Conservation (phyloP, 2,329 filamentous ascomycete genomes). For the Bipolaris oryzae region DNA sequence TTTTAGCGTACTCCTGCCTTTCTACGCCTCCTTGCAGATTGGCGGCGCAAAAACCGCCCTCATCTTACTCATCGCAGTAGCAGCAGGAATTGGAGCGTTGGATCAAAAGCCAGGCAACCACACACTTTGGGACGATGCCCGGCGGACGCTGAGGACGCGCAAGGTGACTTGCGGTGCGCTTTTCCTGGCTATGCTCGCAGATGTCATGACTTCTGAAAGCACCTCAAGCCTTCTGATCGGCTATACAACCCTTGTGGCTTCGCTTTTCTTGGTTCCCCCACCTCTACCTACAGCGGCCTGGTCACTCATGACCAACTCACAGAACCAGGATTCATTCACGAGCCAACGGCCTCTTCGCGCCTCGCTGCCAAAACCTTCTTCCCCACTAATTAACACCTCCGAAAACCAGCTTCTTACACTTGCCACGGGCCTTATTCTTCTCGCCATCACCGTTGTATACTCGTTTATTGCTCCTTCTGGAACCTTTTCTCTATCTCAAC, state of each 20-base stretch:
- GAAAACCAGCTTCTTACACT: constrained; percentile 53
- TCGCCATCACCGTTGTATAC: constrained; percentile 44
- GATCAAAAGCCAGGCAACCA: constrained; percentile 43
- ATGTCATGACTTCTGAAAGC: constrained; percentile 37
- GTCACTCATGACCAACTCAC: constrained; percentile 35
- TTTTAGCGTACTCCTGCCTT: constrained; percentile 57
- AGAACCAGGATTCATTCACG: constrained; percentile 31
- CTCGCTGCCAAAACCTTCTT: constrained; percentile 42
- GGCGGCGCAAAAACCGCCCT: constrained; percentile 61
- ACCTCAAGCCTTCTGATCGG: constrained; percentile 48
- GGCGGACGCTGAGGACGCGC: constrained; percentile 46
- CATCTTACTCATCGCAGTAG: constrained; percentile 55
- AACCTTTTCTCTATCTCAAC: constrained; percentile 37
- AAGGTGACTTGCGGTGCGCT: constrained; percentile 47
- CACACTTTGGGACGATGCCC: constrained; percentile 36
- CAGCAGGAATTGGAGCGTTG: constrained; percentile 52
- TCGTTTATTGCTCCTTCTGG: constrained; percentile 43
- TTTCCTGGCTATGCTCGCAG: constrained; percentile 40
- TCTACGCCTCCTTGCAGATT: constrained; percentile 62
- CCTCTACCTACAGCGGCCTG: constrained; percentile 51
- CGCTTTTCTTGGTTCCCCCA: constrained; percentile 57
- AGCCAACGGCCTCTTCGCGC: constrained; percentile 28
- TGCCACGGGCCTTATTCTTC: constrained; percentile 47
- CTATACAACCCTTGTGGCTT: constrained; percentile 54
- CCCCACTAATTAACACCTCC: constrained; percentile 45